Conservation (phyloP, 1,284 basidiomycete genomes). For the Cutaneotrichosporon dermatis region DNA sequence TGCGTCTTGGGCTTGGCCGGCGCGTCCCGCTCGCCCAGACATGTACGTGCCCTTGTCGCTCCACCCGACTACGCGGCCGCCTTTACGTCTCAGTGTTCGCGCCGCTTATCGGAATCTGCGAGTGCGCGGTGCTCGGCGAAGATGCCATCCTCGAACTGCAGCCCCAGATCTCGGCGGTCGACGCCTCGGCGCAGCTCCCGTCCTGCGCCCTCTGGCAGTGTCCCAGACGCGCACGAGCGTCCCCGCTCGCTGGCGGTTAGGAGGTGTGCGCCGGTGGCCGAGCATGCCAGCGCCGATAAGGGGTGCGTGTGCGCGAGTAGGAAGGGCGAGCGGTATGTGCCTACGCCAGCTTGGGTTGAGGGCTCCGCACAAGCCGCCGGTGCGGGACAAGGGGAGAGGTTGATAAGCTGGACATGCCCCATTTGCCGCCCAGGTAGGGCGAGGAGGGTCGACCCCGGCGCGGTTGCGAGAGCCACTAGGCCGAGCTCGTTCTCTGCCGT, state of each 20-base stretch:
- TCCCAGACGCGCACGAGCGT: constrained; percentile 91
- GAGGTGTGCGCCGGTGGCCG: constrained; percentile 71
- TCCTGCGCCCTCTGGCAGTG: constrained; percentile 64
- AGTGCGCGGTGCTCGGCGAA: constrained; percentile 4
- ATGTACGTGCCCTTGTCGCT: constrained; percentile 97
- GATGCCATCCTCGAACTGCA: constrained; percentile 50
- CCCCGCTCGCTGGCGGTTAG: constrained; percentile 81
- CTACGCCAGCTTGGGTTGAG: neutral
- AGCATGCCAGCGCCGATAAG: constrained; percentile 70
- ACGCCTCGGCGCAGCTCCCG: constrained; percentile 80
- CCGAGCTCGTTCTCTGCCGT: constrained; percentile 84
- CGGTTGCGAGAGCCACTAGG: constrained; percentile 73
- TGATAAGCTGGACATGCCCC: constrained; percentile 85
- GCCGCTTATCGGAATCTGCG: constrained; percentile 60
- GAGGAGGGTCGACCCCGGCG: constrained; percentile 69
- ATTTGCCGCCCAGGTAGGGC: constrained; percentile 81
- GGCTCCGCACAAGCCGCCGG: constrained; percentile 9
- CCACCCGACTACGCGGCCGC: constrained; percentile 51
- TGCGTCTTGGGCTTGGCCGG: constrained; percentile 5
- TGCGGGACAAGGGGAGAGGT: constrained; percentile 66
- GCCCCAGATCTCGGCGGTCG: constrained; percentile 87
- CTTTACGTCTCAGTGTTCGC: constrained; percentile 51
- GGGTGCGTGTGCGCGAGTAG: constrained; percentile 79
- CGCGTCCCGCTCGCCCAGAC: constrained; percentile 56
- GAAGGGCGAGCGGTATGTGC: constrained; percentile 56